Percentiles rank a stretch among this genome's conserved stretches.
phyloP scores from a whole-genome alignment of 2,329 filamentous ascomycete species.

The Fusarium tjaetaba region DNA sequence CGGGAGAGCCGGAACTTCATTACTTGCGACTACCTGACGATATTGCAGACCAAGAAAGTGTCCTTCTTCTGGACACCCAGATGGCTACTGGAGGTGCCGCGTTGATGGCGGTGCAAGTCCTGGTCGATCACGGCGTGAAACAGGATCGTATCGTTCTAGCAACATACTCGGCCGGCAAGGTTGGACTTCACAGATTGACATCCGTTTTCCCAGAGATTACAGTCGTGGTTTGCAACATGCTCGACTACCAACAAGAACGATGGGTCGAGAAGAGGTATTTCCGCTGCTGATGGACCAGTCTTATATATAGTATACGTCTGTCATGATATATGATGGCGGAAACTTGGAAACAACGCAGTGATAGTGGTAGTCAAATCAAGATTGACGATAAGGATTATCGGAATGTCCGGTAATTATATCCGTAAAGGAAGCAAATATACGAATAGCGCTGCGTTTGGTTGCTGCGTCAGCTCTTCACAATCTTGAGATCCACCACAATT shows the following conservation, averaged over 20 bases:
- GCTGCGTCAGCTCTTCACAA: neutral
- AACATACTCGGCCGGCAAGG: slow-evolving; percentile 87
- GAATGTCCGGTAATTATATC: slow-evolving; percentile 1
- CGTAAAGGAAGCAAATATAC: neutral
- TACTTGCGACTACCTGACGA: slow-evolving; percentile 83
- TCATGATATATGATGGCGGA: neutral
- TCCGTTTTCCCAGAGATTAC: slow-evolving; percentile 89
- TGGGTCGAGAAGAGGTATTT: slow-evolving; percentile 94
- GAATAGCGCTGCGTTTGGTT: neutral
- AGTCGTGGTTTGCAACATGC: slow-evolving; percentile 85
- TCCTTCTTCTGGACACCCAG: slow-evolving; percentile 90
- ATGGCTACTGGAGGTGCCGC: slow-evolving; percentile 89
- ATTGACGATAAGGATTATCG: neutral
- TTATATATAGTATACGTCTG: slow-evolving; percentile 16
- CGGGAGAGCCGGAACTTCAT: slow-evolving; percentile 91
- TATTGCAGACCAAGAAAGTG: slow-evolving; percentile 78
- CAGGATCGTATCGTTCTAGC: slow-evolving; percentile 90
- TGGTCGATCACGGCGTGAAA: slow-evolving; percentile 90
- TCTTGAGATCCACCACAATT: slow-evolving; percentile 4
- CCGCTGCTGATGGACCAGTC: slow-evolving; percentile 69
- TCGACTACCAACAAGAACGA: slow-evolving; percentile 82
- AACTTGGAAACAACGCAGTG: neutral
- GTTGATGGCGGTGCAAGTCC: slow-evolving; percentile 95
- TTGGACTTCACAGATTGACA: slow-evolving; percentile 84
- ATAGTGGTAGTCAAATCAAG: slow-evolving; percentile 10